Evolutionary conservation across 805 yeast species (phyloP).

Genomic region (Debaryomyces hansenii): DNA sequence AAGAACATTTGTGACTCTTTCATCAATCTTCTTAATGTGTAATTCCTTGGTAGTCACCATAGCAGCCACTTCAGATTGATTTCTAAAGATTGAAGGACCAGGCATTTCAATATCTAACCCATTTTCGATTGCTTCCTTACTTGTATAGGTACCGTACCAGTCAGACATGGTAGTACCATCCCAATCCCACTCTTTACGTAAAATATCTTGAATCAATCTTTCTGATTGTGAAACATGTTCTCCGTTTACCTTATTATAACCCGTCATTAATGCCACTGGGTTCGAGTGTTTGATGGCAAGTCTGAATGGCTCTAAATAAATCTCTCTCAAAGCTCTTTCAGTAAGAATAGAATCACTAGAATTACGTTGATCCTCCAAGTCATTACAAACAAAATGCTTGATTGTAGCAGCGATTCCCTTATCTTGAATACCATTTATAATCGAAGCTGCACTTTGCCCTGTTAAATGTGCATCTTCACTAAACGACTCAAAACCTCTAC

Average conservation of each 20-base stretch:
- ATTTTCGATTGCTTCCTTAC: conserved; percentile 23
- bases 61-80: conserved; percentile 8
- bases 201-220: conserved; percentile 20
- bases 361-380: conserved; percentile 31
- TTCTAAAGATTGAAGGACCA: conserved; percentile 28
- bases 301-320: conserved; percentile 34
- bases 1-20: conserved; percentile 25
- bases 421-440: conserved; percentile 30
- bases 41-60: conserved; percentile 26
- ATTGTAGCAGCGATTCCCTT: conserved; percentile 28
- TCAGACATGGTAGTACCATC: conserved; percentile 34
- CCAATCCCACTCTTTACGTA: conserved; percentile 32
- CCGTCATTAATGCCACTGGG: conserved; percentile 31
- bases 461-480: conserved; percentile 33
- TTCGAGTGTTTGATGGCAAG: conserved; percentile 28
- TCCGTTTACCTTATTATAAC: conserved; percentile 33
- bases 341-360: conserved; percentile 28
- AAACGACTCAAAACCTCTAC: conserved; percentile 34
- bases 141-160: conserved; percentile 32
- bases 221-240: conserved; percentile 27
- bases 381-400: conserved; percentile 34
- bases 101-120: conserved; percentile 39
- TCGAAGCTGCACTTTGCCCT: conserved; percentile 24
- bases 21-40: conserved; percentile 24
- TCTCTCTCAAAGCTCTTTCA: conserved; percentile 32